Evolutionary conservation across 1,284 basidiomycete species (phyloP).

Genomic region (Stereum hirsutum): DNA sequence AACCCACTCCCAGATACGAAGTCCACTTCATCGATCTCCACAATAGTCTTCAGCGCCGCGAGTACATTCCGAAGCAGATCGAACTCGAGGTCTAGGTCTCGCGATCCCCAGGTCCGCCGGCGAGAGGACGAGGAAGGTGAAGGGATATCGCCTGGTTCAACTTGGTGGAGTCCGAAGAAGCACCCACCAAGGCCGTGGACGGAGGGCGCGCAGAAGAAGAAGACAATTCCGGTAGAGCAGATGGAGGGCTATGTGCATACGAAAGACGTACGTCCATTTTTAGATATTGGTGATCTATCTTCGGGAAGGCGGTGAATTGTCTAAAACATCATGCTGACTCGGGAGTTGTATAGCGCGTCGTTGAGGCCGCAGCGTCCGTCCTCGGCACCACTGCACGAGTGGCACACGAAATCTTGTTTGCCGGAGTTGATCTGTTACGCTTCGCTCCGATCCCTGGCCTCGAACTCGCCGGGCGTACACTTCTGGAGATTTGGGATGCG

Average conservation of each 20-base stretch:
- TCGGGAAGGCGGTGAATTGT: background rate
- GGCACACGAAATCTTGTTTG: constrained; percentile 35
- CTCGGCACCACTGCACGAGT: constrained; percentile 33
- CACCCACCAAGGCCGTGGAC: constrained; percentile 22
- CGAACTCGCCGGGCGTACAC: constrained; percentile 35
- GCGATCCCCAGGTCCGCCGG: background rate
- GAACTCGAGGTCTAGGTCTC: constrained; percentile 9
- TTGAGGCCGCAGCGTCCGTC: constrained; percentile 31
- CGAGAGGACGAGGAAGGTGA: background rate
- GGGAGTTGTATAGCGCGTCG: constrained; percentile 13
- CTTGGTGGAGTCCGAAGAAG: constrained; percentile 22
- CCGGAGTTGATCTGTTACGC: constrained; percentile 39
- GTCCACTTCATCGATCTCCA: constrained; percentile 3
- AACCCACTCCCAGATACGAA: constrained; percentile 14
- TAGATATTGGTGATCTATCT: background rate
- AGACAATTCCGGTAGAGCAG: constrained; percentile 38
- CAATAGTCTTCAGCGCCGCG: constrained; percentile 1
- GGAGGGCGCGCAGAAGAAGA: constrained; percentile 17
- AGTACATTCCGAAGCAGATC: constrained; percentile 7
- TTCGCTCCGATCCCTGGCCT: constrained; percentile 51
- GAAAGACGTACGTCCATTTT: constrained; percentile 27
- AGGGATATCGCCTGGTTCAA: constrained; percentile 5
- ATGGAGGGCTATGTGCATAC: constrained; percentile 38
- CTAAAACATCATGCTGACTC: background rate
- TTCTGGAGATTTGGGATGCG: constrained; percentile 55